phyloP scores from a whole-genome alignment of 2,329 filamentous ascomycete genomes.

The Ceratocystis alfenasii region DNA sequence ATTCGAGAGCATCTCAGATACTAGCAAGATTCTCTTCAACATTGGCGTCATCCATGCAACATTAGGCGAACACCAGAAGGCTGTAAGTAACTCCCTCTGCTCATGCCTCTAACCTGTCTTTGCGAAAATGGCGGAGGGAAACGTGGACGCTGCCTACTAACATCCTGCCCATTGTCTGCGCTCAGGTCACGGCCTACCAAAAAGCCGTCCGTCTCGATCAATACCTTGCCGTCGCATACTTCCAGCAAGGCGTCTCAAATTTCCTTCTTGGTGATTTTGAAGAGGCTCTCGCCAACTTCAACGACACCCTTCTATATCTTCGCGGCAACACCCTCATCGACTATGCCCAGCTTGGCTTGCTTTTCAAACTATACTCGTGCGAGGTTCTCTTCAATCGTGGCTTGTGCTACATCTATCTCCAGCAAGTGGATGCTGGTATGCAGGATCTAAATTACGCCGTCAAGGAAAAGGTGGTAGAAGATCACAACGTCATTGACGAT shows the following conservation, averaged over 20 bases:
- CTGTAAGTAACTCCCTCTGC: slow-evolving; percentile 48
- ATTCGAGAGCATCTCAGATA: slow-evolving; percentile 82
- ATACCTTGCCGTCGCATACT: slow-evolving; percentile 94
- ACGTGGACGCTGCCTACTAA: slow-evolving; percentile 23
- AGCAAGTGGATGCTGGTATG: slow-evolving; percentile 81
- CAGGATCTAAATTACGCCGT: slow-evolving; percentile 82
- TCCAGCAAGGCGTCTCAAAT: slow-evolving; percentile 96
- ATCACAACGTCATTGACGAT: slow-evolving; percentile 96
- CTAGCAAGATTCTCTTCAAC: slow-evolving; percentile 97
- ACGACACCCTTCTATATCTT: slow-evolving; percentile 88
- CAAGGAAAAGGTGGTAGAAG: slow-evolving; percentile 90
- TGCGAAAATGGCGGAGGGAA: not conserved
- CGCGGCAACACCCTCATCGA: slow-evolving; percentile 96
- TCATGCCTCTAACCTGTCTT: not conserved
- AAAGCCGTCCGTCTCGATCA: slow-evolving; percentile 80
- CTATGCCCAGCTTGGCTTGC: slow-evolving; percentile 87
- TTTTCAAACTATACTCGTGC: slow-evolving; percentile 95
- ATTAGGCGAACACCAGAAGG: slow-evolving; percentile 87
- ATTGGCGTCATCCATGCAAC: slow-evolving; percentile 97
- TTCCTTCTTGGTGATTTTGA: slow-evolving; percentile 95
- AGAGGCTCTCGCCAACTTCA: slow-evolving; percentile 95
- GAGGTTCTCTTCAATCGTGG: slow-evolving; percentile 96
- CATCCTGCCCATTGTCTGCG: slow-evolving; percentile 19
- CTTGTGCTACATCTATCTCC: slow-evolving; percentile 91
- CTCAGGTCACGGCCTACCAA: slow-evolving; percentile 86